Conservation (phyloP, 306 rosid species). For the Cucumis sativus region Cucumber_9930_V3 NC_026660.2:30614001-30614500, state of each 20-base stretch:
- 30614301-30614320: constrained; percentile 2
- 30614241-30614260: not conserved
- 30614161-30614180: not conserved
- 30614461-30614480: constrained; percentile 80
- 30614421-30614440: constrained; percentile 7
- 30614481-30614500: constrained; percentile 71
- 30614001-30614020: not conserved
- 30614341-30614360: not conserved
- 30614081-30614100: too few species aligned
- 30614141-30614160: not conserved
- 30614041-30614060: not conserved
- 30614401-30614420: not conserved
- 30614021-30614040: not conserved
- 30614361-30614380: not conserved
- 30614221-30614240: not conserved
- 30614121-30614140: too few species aligned
- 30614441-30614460: constrained; percentile 72
- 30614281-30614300: not conserved
- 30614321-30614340: not conserved
- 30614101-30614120: too few species aligned
- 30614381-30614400: constrained; percentile 1
- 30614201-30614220: not conserved
- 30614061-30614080: too few species aligned
- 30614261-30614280: not conserved
- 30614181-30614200: not conserved